phyloP scores from a whole-genome alignment of 805 yeast species.

The Candida takata region DNA sequence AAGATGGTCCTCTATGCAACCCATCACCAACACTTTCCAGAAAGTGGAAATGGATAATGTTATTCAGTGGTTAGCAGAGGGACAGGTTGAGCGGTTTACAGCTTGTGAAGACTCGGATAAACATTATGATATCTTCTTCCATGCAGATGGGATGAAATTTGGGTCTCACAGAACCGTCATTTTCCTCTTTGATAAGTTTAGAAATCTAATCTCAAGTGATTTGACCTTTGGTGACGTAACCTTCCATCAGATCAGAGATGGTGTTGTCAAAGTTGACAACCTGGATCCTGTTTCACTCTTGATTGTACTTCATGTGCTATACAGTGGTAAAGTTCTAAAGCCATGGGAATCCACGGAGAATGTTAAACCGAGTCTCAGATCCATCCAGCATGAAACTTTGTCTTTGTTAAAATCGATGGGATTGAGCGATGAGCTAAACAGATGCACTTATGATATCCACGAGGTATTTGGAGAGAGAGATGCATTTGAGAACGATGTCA shows the following conservation, averaged over 20 bases:
- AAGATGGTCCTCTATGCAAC: constrained; percentile 20
- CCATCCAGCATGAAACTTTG: constrained; percentile 7
- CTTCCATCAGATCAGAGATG: constrained; percentile 8
- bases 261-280: constrained; percentile 19
- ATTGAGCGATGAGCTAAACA: constrained; percentile 13
- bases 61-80: neutral
- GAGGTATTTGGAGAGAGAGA: constrained; percentile 6
- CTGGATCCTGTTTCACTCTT: constrained; percentile 23
- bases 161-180: constrained; percentile 23
- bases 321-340: constrained; percentile 38
- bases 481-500: constrained; percentile 31
- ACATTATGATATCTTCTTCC: constrained; percentile 31
- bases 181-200: constrained; percentile 6
- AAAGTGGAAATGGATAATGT: neutral
- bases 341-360: constrained; percentile 35
- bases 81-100: neutral
- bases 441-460: constrained; percentile 3
- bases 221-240: constrained; percentile 12
- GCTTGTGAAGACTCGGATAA: constrained; percentile 11
- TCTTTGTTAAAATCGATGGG: constrained; percentile 9
- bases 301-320: constrained; percentile 41
- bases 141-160: constrained; percentile 24
- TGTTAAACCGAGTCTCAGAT: neutral
- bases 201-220: constrained; percentile 29
- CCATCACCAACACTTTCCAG: constrained; percentile 12